Evolutionary conservation across 2,329 filamentous ascomycete species (phyloP).

Genomic region (Mycocentrospora acerina): DNA sequence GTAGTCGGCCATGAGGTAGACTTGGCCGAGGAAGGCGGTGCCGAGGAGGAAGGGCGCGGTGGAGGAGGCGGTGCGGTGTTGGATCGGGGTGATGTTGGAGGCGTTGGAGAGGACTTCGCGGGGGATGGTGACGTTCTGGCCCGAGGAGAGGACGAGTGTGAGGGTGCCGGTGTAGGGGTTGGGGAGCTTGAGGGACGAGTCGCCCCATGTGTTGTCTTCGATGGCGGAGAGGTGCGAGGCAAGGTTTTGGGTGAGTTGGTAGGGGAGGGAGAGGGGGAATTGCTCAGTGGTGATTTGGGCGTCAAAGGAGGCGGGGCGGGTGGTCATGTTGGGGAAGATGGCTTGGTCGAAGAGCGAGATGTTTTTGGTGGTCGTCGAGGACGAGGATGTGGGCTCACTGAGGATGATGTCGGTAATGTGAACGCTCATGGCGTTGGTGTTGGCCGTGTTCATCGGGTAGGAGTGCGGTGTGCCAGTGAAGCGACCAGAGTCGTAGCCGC

Average conservation of each 20-base stretch:
- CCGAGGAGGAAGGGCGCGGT: constrained; percentile 41
- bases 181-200: constrained; percentile 41
- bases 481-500: constrained; percentile 49
- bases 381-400: constrained; percentile 17
- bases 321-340: constrained; percentile 35
- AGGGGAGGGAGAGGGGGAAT: constrained; percentile 45
- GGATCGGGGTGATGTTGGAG: constrained; percentile 42
- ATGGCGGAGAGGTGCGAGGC: constrained; percentile 37
- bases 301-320: constrained; percentile 36
- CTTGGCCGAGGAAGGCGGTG: constrained; percentile 44
- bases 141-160: constrained; percentile 44
- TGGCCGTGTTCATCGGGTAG: constrained; percentile 33
- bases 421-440: constrained; percentile 41
- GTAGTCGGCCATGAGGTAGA: constrained; percentile 50
- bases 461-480: constrained; percentile 40
- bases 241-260: constrained; percentile 45
- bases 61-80: constrained; percentile 30
- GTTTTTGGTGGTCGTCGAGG: constrained; percentile 28
- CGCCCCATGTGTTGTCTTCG: constrained; percentile 40
- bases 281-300: constrained; percentile 47
- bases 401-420: constrained; percentile 45
- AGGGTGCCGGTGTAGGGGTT: constrained; percentile 43
- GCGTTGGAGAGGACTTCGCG: constrained; percentile 40
- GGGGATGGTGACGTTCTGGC: constrained; percentile 44
- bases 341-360: constrained; percentile 38